Base-by-base conservation (phyloP, 805 yeast genomes). In the Maudiozyma serrabonitensis region DNA sequence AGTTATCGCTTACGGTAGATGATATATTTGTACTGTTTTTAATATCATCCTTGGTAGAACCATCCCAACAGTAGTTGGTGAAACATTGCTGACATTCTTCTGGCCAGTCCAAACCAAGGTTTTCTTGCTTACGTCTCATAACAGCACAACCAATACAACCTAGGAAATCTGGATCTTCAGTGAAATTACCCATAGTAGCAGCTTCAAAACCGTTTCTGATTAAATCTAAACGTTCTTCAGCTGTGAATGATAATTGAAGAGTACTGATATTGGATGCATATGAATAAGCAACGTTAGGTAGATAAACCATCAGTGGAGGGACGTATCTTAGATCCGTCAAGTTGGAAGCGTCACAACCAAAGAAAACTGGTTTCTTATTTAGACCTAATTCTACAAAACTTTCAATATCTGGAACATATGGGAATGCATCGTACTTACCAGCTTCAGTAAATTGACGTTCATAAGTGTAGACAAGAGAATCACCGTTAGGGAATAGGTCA, bases 91-190 rank as follows among this genome's bases (percentile, higher is more conserved):
- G 68, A 70, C 96, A 88, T 60, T 84, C 87, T 1, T 74, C 81
- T n/a, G 71, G 65, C 50, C 84, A 84, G n/a, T 75, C 71, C 37
- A 72, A 64, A 31, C 81, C 79, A 37, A 74, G 66, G 60, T 89
- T 75, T 67, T 87, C 93, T 61, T 82, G 81, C 41, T 83, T 78
- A 64, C 95, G 79, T 69, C 86, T 82, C 52, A 87, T 73, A 42
- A 87, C 76, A 11, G 95, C 95, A 73, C 95, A 87, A 2, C 85
- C 85, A 44, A 87, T 75, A 70, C 95, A 87, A 7, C 80, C 75
- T 42, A 77, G 70, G 81, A 86, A 87, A 40, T 84, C 80, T 5
- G 69, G 63, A 56, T 85, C 93, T 23, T 81, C 59, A 13, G 95
- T 82, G 37, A 79, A 68, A 63, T 86, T 87, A 50, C 73, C 71